Evolutionary conservation across 1,284 basidiomycete genomes (phyloP).

Genomic region (Cryptococcus sp.): DNA sequence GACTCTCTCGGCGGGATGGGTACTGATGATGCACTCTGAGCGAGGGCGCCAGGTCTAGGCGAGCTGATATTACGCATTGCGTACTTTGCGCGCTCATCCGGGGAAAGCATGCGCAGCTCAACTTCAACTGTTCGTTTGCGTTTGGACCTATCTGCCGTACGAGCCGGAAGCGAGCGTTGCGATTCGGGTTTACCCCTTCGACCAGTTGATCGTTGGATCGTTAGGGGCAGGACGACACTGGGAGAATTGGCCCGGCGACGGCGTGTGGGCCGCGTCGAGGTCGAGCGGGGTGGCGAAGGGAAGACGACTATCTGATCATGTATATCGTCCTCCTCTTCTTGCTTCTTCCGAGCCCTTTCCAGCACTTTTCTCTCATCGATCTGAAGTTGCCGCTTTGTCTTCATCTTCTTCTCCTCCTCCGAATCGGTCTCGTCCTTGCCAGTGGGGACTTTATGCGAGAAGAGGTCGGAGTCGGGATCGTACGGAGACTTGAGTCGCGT

Average conservation of each 20-base stretch:
- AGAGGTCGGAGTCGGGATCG: too few relatives aligned
- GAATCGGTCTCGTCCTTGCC: neutral
- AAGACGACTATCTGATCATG: constrained; percentile 12
- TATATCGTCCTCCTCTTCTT: constrained; percentile 7
- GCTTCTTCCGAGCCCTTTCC: neutral
- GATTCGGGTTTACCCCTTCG: too few relatives aligned
- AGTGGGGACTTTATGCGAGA: too few relatives aligned
- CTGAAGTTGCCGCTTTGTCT: neutral
- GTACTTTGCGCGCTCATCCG: constrained; percentile 8
- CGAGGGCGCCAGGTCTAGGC: too few relatives aligned
- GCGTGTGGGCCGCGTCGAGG: too few relatives aligned
- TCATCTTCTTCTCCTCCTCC: neutral
- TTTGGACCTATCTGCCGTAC: neutral
- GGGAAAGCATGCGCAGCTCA: constrained; percentile 14
- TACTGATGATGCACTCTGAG: too few relatives aligned
- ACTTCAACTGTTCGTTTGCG: neutral
- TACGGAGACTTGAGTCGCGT: too few relatives aligned
- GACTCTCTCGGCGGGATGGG: too few relatives aligned
- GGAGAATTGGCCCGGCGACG: too few relatives aligned
- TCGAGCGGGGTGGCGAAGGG: constrained; percentile 7
- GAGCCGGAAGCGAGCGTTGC: neutral
- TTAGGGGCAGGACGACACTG: too few relatives aligned
- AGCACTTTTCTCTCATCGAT: neutral
- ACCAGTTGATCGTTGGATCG: too few relatives aligned
- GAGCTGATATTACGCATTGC: neutral